Evolutionary conservation across 768 basidiomycete genomes (phyloP).

Genomic region (Suillus subluteus): DNA sequence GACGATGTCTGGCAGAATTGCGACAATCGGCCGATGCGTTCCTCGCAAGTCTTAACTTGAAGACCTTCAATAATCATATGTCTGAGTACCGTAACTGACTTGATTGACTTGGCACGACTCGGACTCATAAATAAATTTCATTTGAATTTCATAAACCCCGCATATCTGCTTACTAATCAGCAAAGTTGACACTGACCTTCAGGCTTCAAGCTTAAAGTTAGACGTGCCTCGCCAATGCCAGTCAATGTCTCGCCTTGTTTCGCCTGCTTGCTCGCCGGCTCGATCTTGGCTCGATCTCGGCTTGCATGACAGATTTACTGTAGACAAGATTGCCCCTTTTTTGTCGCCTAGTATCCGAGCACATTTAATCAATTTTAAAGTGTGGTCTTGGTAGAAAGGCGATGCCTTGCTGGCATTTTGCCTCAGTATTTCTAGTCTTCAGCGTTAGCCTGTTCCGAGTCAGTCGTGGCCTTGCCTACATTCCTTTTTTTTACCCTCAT

Average conservation of each 20-base stretch:
- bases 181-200: neutral
- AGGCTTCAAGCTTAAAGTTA: too few species aligned
- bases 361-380: neutral
- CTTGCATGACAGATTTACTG: neutral
- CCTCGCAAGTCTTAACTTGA: neutral
- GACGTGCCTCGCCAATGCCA: neutral
- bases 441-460: neutral
- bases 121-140: constrained; percentile 1
- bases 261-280: neutral
- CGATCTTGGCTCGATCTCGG: neutral
- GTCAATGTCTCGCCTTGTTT: neutral
- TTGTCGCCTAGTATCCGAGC: neutral
- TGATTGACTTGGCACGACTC: neutral
- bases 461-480: neutral
- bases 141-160: neutral
- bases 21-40: neutral
- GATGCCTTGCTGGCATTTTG: neutral
- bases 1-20: neutral
- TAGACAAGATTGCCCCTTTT: neutral
- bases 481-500: neutral
- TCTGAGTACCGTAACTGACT: neutral
- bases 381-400: neutral
- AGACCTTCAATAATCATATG: too few species aligned
- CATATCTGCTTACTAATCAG: neutral
- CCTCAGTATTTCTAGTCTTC: neutral